A percentile compares a stretch with the other conserved stretches of the same genome.
These are phyloP conservation scores for Candida tibetensis DNA, from an alignment of 805 yeast species.

Conservation along the genomic window DNA sequence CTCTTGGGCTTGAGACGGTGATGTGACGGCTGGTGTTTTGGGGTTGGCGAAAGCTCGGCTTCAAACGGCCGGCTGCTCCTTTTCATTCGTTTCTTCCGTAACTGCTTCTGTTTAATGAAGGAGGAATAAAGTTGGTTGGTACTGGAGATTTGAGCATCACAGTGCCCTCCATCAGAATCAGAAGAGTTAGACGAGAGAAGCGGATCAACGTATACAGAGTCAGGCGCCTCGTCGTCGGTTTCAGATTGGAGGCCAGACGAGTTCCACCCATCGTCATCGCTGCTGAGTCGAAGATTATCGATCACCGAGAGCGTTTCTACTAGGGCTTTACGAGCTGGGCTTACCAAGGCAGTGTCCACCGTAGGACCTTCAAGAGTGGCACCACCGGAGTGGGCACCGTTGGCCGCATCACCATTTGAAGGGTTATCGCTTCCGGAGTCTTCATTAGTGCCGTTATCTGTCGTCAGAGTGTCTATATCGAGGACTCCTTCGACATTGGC, in stretches of 20 bases:
- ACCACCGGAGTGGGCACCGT: not conserved
- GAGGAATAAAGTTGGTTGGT: slow-evolving; percentile 22
- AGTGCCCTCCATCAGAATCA: slow-evolving; percentile 5
- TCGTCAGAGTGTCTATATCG: no score
- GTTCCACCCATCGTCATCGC: slow-evolving; percentile 21
- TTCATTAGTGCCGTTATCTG: no score
- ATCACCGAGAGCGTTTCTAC: slow-evolving; percentile 10
- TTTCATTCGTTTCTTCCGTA: slow-evolving; percentile 1
- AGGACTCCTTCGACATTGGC: no score
- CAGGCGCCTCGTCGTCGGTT: slow-evolving; percentile 12
- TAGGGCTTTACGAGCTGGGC: slow-evolving; percentile 10
- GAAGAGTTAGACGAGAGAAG: slow-evolving; percentile 3
- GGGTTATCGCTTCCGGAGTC: no score
- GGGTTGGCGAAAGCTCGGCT: slow-evolving; percentile 30
- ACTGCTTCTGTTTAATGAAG: slow-evolving; percentile 12
- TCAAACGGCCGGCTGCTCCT: not conserved
- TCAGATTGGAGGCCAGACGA: slow-evolving; percentile 26
- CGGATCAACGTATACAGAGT: slow-evolving; percentile 2
- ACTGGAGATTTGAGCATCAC: slow-evolving; percentile 5
- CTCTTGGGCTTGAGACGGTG: slow-evolving; percentile 39
- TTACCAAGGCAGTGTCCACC: not conserved
- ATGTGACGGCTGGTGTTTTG: slow-evolving; percentile 43
- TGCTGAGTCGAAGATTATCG: slow-evolving; percentile 12
- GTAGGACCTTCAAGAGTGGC: not conserved
- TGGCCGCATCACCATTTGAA: no score